Conservation (phyloP, 495 filamentous ascomycete genomes). For the Penicillium lividum region DNA sequence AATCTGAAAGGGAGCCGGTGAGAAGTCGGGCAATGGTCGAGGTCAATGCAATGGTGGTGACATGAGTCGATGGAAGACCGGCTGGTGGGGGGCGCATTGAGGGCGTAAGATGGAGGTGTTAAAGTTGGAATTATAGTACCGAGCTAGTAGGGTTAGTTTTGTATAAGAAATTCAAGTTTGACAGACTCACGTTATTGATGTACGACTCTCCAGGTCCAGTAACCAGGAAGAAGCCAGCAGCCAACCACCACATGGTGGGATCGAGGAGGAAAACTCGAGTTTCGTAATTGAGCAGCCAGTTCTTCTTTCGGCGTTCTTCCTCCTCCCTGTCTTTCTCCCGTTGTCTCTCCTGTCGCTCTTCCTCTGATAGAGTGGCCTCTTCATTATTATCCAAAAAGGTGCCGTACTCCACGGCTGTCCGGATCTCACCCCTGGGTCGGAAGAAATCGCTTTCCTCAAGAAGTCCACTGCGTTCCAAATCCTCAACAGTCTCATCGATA, state of each 20-base stretch:
- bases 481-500: conserved; percentile 83
- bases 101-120: conserved; percentile 58
- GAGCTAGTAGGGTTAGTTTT: conserved; percentile 44
- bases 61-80: conserved; percentile 77
- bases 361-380: conserved; percentile 42
- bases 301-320: conserved; percentile 74
- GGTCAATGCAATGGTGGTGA: conserved; percentile 86
- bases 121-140: conserved; percentile 90
- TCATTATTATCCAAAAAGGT: conserved; percentile 45
- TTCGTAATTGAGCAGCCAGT: conserved; percentile 83
- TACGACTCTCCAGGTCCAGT: conserved; percentile 94
- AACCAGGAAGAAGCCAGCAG: conserved; percentile 88
- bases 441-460: conserved; percentile 71
- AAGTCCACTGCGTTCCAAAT: conserved; percentile 81
- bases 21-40: conserved; percentile 86
- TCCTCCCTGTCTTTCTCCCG: conserved; percentile 56
- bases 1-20: conserved; percentile 82
- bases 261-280: conserved; percentile 81
- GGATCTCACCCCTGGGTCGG: conserved; percentile 38
- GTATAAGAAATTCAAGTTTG: neutral
- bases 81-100: conserved; percentile 54
- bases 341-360: conserved; percentile 45
- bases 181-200: conserved; percentile 73
- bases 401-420: conserved; percentile 49
- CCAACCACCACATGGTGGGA: conserved; percentile 92